These are phyloP conservation scores for Mortierella sp. DNA, from an alignment of 371 early-diverging fungal species.

Conservation along the genomic window DNA sequence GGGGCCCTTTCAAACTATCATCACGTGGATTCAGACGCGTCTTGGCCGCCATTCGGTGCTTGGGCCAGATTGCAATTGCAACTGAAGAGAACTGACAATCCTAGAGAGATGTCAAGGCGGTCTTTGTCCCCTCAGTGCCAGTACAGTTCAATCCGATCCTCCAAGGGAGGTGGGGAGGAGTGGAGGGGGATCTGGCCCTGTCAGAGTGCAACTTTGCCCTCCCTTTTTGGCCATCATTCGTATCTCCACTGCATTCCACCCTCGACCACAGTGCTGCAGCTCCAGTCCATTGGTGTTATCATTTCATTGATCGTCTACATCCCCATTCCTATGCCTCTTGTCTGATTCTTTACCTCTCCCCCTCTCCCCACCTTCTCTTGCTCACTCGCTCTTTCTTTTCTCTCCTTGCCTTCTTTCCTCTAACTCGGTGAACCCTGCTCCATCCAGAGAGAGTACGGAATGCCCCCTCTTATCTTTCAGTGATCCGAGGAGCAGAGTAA, in stretches of 20 bases:
- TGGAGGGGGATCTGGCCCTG: no score
- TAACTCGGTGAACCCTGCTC: not conserved
- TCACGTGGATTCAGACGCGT: no score
- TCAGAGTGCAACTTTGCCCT: slow-evolving; percentile 12
- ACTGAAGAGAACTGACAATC: no score
- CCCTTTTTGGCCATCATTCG: slow-evolving; percentile 22
- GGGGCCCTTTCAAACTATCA: no score
- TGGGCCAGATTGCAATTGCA: slow-evolving; percentile 10
- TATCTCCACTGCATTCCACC: slow-evolving; percentile 46
- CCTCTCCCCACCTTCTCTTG: not conserved
- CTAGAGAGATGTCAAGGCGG: no score
- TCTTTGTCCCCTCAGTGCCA: no score
- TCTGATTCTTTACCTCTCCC: not conserved
- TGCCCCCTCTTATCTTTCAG: slow-evolving; percentile 32
- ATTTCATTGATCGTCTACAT: no score
- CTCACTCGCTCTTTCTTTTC: slow-evolving; percentile 1
- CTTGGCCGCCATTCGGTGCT: no score
- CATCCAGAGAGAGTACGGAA: slow-evolving; percentile 14
- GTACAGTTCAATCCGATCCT: no score
- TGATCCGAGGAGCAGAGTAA: slow-evolving; percentile 29
- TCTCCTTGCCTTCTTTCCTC: not conserved
- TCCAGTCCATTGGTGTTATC: no score
- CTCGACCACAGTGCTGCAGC: slow-evolving; percentile 25
- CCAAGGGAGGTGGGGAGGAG: no score
- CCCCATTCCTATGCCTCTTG: slow-evolving; percentile 3